phyloP scores from a whole-genome alignment of 306 rosid species.

The Begonia masoniana region DNA sequence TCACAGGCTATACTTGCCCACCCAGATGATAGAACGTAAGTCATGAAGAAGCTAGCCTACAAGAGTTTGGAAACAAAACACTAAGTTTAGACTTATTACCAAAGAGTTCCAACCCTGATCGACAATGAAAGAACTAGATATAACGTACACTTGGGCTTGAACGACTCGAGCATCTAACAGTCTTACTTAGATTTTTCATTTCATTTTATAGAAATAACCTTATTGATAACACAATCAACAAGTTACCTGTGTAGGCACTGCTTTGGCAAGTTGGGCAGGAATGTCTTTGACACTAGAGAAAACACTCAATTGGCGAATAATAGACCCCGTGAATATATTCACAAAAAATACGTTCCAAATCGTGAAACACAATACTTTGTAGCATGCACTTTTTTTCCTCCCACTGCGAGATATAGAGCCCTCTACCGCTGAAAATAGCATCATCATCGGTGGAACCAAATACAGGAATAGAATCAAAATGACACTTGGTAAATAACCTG shows the following conservation, averaged over 20 bases:
- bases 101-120: too few relatives aligned
- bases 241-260: slow-evolving; percentile 81
- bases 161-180: too few relatives aligned
- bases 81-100: too few relatives aligned
- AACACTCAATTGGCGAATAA: slow-evolving; percentile 44
- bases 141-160: too few relatives aligned
- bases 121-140: too few relatives aligned
- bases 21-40: slow-evolving; percentile 89
- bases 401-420: slow-evolving; percentile 80
- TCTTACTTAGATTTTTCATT: too few relatives aligned
- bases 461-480: slow-evolving; percentile 55
- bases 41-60: slow-evolving; percentile 77
- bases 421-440: slow-evolving; percentile 64
- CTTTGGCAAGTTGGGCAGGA: slow-evolving; percentile 69
- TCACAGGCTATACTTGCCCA: slow-evolving; percentile 91
- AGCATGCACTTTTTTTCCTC: slow-evolving; percentile 83
- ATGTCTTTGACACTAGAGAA: slow-evolving; percentile 60
- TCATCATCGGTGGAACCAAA: slow-evolving; percentile 70
- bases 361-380: slow-evolving; percentile 70
- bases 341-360: slow-evolving; percentile 96
- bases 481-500: slow-evolving; percentile 93
- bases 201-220: too few relatives aligned
- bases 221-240: background rate
- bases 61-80: slow-evolving; percentile 1
- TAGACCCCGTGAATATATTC: slow-evolving; percentile 72